phyloP scores from a whole-genome alignment of 495 filamentous ascomycete genomes.

The Xylaria acuta region DNA sequence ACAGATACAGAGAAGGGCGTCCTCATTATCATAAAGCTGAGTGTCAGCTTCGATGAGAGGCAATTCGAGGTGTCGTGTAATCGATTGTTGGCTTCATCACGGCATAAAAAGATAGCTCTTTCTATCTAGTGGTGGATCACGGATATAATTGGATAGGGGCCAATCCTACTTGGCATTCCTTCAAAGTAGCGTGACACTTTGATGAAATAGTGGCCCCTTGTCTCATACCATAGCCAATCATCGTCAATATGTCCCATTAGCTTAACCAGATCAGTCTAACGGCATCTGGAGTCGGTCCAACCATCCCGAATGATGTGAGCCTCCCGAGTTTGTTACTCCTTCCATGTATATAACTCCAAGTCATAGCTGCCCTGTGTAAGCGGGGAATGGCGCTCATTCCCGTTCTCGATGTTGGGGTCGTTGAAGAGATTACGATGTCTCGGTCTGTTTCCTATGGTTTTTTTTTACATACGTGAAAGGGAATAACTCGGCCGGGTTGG shows the following conservation, averaged over 20 bases:
- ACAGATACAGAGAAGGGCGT: neutral
- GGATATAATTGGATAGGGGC: conserved; percentile 20
- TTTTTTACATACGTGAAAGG: neutral
- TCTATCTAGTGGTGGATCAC: conserved; percentile 2
- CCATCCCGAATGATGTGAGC: neutral
- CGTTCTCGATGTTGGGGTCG: neutral
- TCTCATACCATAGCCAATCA: neutral
- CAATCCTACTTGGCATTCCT: conserved; percentile 20
- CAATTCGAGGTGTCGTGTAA: neutral
- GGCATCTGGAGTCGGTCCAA: neutral
- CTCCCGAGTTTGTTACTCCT: neutral
- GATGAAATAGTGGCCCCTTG: conserved; percentile 7
- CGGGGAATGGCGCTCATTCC: neutral
- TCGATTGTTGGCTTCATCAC: neutral
- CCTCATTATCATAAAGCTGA: conserved; percentile 6
- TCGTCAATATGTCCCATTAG: neutral
- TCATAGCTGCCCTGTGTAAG: neutral
- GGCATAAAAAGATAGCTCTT: neutral
- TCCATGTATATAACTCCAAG: neutral
- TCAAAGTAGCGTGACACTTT: conserved; percentile 12
- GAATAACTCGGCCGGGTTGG: neutral
- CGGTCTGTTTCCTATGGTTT: neutral
- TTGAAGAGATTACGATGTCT: neutral
- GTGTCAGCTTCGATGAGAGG: conserved; percentile 1
- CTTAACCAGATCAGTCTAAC: conserved; percentile 8